Base-by-base conservation (phyloP, 1,284 basidiomycete genomes). In the Stygiomarasmius scandens region DNA sequence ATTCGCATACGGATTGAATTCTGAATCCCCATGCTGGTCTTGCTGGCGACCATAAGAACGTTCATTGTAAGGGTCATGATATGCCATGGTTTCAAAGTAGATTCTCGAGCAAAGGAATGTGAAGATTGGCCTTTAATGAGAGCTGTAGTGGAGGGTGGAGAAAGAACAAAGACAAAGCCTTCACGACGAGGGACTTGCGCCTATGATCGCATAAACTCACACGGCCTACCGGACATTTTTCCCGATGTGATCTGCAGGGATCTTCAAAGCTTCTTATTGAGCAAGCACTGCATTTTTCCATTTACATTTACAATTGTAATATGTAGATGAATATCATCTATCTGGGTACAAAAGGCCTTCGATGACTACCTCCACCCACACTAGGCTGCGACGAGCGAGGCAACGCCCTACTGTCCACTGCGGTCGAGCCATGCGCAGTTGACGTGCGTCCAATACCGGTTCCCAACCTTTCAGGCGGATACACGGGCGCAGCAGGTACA, bases 51-150 rank as follows among this genome's bases (percentile, higher is more conserved):
- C 71, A 59, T 77, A 32, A 32, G 29, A 70, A 54, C 76, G 76
- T 57, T 73, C 71, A 55, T 74, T 62, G 64, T 85, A 83, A 20
- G 83, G 83, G 64, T 87, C 84, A 58, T 70, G 74, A 69, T 82
- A 78, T 41, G 58, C 49, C 61, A 60, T 59, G n/a, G n/a, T n/a
- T n/a, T n/a, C n/a, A n/a, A n/a, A n/a, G n/a, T n/a, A n/a, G n/a
- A n/a, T 25, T 36, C 1, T 27, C 20, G 34, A 14, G n/a, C 23
- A 24, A 29, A 32, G 24, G 11, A 45, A 36, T 46, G 62, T 58
- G 32, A 52, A 2, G 36, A 44, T 48, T 32, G 11, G 25, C 20
- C 22, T 14, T 19, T 8, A 11, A 29, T 11, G 22, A 16, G 48
- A n/a, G 24, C n/a, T 32, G 23, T 34, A 44, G 34, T 27, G n/a